phyloP scores from a whole-genome alignment of 164 flowering plant genomes.

The Houttuynia cordata region DNA sequence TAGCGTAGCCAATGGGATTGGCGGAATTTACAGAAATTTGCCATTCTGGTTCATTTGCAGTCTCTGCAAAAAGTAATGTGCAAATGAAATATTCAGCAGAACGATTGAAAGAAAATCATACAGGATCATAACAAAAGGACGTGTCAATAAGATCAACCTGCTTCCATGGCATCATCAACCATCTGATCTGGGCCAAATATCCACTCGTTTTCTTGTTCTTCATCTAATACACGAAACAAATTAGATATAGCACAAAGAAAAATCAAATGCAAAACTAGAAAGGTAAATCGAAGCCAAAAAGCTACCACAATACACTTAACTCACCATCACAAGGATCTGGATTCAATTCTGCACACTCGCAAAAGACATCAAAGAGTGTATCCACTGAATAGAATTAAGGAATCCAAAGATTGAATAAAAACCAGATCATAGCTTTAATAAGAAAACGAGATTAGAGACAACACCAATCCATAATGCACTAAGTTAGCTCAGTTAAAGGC shows the following conservation, averaged over 20 bases:
- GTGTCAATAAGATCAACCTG: conserved; percentile 4
- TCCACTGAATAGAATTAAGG: conserved; percentile 48
- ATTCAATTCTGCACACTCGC: conserved; percentile 88
- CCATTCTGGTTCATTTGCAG: conserved; percentile 42
- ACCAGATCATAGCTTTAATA: neutral
- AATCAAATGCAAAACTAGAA: neutral
- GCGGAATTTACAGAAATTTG: conserved; percentile 23
- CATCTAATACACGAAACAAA: conserved; percentile 16
- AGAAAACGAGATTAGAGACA: no score
- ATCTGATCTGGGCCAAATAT: conserved; percentile 68
- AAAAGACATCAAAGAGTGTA: conserved; percentile 58
- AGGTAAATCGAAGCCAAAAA: neutral
- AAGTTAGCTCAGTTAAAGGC: no score
- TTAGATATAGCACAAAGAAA: conserved; percentile 1
- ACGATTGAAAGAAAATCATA: neutral
- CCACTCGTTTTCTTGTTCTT: conserved; percentile 69
- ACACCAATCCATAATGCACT: no score
- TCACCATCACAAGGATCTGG: conserved; percentile 75
- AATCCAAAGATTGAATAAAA: neutral
- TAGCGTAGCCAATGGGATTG: conserved; percentile 62
- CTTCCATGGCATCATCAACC: conserved; percentile 27
- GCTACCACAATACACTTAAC: conserved; percentile 1
- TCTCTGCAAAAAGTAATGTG: conserved; percentile 18
- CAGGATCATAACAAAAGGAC: neutral
- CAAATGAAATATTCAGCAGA: neutral